Percentiles rank a stretch among this genome's conserved stretches.
Evolutionary conservation across 345 rosid genomes (phyloP).

Genomic region (Hibiscus tridactylites): DNA sequence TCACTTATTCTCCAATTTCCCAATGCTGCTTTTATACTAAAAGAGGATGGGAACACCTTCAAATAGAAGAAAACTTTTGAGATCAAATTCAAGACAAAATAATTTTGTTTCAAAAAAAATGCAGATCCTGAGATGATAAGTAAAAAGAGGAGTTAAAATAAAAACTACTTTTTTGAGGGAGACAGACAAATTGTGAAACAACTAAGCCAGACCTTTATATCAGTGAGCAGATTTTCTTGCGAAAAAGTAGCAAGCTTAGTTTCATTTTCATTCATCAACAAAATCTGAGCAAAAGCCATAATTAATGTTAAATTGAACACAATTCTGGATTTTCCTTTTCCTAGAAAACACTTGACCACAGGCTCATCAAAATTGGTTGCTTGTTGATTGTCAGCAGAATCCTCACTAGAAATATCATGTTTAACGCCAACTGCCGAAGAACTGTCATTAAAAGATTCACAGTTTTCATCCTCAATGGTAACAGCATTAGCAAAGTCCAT

Average conservation of each 20-base stretch:
- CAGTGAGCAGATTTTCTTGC: slow-evolving; percentile 77
- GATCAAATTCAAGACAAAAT: slow-evolving; percentile 2
- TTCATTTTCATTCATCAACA: slow-evolving; percentile 85
- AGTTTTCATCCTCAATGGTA: slow-evolving; percentile 46
- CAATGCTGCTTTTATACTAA: slow-evolving; percentile 73
- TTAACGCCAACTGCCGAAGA: slow-evolving; percentile 39
- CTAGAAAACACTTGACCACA: slow-evolving; percentile 74
- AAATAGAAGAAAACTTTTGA: slow-evolving; percentile 9
- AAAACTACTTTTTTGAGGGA: background rate
- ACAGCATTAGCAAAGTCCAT: slow-evolving; percentile 81
- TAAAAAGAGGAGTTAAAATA: background rate
- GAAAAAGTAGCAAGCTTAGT: slow-evolving; percentile 76
- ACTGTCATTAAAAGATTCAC: slow-evolving; percentile 47
- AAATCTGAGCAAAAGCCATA: slow-evolving; percentile 84
- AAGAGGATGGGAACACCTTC: slow-evolving; percentile 91
- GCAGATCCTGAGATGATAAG: background rate
- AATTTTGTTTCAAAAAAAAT: background rate
- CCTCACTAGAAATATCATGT: slow-evolving; percentile 31
- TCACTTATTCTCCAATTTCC: slow-evolving; percentile 95
- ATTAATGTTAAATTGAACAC: slow-evolving; percentile 68
- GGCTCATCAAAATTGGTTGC: slow-evolving; percentile 33
- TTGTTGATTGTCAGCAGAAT: slow-evolving; percentile 31
- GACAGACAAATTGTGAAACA: background rate
- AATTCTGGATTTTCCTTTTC: slow-evolving; percentile 85
- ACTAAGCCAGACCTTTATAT: slow-evolving; percentile 54